A percentile compares a stretch with the other conserved stretches of the same genome.
Evolutionary conservation across 805 yeast species (phyloP).

Genomic region (Candida patagonica): DNA sequence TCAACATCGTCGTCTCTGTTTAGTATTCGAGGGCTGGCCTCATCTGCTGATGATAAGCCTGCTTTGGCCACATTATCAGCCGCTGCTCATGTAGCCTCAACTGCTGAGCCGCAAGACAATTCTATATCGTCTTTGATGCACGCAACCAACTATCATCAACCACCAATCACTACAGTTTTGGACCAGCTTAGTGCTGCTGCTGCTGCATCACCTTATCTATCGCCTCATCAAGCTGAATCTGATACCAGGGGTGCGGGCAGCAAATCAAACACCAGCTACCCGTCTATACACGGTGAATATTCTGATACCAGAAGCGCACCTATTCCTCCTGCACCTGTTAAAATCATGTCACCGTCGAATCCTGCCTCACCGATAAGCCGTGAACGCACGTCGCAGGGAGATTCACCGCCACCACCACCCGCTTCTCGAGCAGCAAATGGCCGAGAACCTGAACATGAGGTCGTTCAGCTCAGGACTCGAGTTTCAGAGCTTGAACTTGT

Average conservation of each 20-base stretch:
- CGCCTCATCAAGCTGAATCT: slow-evolving; percentile 14
- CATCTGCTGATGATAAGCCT: neutral
- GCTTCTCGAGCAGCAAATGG: neutral
- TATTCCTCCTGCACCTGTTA: neutral
- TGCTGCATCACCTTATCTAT: slow-evolving; percentile 15
- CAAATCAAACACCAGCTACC: neutral
- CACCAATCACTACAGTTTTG: slow-evolving; percentile 10
- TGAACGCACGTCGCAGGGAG: neutral
- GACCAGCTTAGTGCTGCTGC: slow-evolving; percentile 18
- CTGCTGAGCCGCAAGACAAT: neutral
- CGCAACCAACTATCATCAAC: neutral
- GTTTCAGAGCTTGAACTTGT: slow-evolving; percentile 85
- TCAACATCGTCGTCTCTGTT: slow-evolving; percentile 1
- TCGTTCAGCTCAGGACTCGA: slow-evolving; percentile 49
- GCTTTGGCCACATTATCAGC: slow-evolving; percentile 2
- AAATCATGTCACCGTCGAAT: neutral
- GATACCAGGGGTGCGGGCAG: slow-evolving; percentile 10
- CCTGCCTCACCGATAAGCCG: neutral
- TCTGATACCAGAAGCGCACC: neutral
- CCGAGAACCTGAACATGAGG: neutral
- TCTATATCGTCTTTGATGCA: neutral
- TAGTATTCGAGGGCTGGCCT: neutral
- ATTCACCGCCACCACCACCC: neutral
- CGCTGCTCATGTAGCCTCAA: slow-evolving; percentile 2
- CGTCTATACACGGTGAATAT: neutral